Base-by-base conservation (phyloP, 2,329 filamentous ascomycete species). In the Aspergillus eucalypticola region DNA sequence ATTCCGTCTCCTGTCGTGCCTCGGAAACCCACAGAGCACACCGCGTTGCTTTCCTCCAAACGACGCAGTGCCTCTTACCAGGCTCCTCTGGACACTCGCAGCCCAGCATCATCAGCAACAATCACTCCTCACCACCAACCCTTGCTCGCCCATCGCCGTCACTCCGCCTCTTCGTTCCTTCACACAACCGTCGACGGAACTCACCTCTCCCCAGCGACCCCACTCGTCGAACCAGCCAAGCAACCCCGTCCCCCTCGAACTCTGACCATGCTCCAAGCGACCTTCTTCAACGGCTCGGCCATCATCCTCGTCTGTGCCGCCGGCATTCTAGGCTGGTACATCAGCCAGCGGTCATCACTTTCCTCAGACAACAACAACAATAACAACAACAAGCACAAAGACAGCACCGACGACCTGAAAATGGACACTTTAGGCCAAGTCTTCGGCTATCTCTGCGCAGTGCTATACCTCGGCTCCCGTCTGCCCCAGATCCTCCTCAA, bases 401-500 rank as follows among this genome's bases (percentile, higher is more conserved):
- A 19, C 13, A 15, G n/a, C 39, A 3, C 53, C n/a, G 5, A 42
- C 56, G n/a, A 63, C 1, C 83, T 92, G 8, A 76, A 82, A 1
- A 90, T 97, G 77, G 92, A 89, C 68, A 70, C 88, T 29, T 86
- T 88, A 77, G 95, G 95, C 54, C 95, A 99, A 73, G 80, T 96
- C 51, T 98, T 96, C 69, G 95, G 95, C 39, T 98, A 96, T 78
- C 83, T 98, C 51, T 98, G 94, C 78, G 92, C 95, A 2, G 81
- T 86, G 1, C 83, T 97, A 5, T 98, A 99, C 72, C 90, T 98
- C 10, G 91, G 91, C 21, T 95, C 90, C 0, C 89, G 95, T 8
- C 78, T 98, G 6, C 95, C 95, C 0, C 95, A 99, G 78, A 83
- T 99, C 1, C 82, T 97, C 7, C 86, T 98, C 56, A 99, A 98